Evolutionary conservation across 352 stramenopile genomes (phyloP).

Genomic region (Phytophthora macrochlamydospora): DNA sequence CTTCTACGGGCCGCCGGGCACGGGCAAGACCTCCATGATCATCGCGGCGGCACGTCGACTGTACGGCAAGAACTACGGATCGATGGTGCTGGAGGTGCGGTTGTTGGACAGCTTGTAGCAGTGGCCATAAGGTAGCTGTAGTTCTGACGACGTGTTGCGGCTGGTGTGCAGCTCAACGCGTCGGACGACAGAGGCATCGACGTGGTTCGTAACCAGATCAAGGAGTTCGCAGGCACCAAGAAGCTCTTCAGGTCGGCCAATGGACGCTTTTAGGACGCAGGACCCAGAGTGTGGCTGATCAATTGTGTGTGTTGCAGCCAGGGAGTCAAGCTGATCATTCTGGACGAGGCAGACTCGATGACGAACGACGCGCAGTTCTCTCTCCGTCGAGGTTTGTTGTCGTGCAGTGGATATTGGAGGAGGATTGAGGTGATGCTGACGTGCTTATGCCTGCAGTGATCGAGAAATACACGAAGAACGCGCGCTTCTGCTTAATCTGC

Average conservation of each 20-base stretch:
- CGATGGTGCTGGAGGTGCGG: constrained; percentile 93
- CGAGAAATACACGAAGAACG: constrained; percentile 98
- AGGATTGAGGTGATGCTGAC: neutral
- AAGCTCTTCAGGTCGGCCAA: constrained; percentile 91
- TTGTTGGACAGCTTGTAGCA: too few relatives aligned
- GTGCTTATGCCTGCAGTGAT: constrained; percentile 77
- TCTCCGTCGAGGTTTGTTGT: constrained; percentile 73
- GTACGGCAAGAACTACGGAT: constrained; percentile 94
- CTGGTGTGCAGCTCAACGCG: constrained; percentile 91
- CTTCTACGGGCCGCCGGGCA: constrained; percentile 97
- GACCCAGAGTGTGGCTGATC: neutral
- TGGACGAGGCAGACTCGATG: constrained; percentile 99
- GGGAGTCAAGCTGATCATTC: constrained; percentile 97
- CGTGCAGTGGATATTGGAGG: neutral
- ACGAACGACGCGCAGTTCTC: constrained; percentile 98
- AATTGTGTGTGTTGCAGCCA: constrained; percentile 31
- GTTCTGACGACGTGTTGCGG: neutral
- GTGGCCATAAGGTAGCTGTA: too few relatives aligned
- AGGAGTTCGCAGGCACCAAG: constrained; percentile 97
- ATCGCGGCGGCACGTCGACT: constrained; percentile 95
- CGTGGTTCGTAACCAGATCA: constrained; percentile 98
- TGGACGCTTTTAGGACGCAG: too few relatives aligned
- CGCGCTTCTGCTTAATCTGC: constrained; percentile 98
- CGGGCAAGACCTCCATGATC: constrained; percentile 98
- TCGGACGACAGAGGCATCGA: constrained; percentile 97